A percentile compares a stretch with the other conserved stretches of the same genome.
Evolutionary conservation across 768 basidiomycete genomes (phyloP).

Genomic region (Basidioascus undulatus): DNA sequence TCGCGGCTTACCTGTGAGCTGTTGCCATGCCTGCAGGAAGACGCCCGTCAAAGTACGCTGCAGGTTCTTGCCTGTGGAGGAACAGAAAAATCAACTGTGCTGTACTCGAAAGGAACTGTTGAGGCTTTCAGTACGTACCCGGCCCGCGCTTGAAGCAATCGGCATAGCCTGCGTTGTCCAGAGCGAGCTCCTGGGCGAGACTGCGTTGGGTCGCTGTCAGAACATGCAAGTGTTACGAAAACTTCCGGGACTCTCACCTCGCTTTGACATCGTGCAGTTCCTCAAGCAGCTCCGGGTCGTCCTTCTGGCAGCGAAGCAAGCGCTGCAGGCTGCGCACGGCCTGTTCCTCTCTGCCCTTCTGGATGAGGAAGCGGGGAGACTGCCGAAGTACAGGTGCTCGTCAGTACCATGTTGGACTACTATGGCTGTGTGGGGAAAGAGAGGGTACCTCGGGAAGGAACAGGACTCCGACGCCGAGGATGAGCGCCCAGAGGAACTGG

Average conservation of each 20-base stretch:
- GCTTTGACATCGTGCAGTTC: no score
- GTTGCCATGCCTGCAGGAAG: conserved; percentile 50
- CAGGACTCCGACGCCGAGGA: conserved; percentile 46
- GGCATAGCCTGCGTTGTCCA: conserved; percentile 37
- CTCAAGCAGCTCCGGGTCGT: conserved; percentile 30
- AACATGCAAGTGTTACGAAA: conserved; percentile 6
- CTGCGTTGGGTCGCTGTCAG: conserved; percentile 26
- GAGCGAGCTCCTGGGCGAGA: conserved; percentile 34
- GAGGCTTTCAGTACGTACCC: no score
- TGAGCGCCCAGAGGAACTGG: conserved; percentile 42
- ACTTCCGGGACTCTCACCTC: no score
- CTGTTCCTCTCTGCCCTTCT: conserved; percentile 33
- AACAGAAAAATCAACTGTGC: no score
- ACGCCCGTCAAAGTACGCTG: conserved; percentile 61
- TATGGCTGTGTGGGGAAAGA: no score
- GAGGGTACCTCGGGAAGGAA: conserved; percentile 37
- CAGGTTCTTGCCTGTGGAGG: conserved; percentile 26
- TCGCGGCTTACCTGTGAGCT: conserved; percentile 37
- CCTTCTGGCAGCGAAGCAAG: conserved; percentile 30
- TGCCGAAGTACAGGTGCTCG: not conserved
- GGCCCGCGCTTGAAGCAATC: no score
- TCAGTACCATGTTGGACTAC: no score
- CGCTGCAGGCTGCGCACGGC: conserved; percentile 36
- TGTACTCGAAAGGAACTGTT: no score
- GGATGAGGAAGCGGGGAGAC: conserved; percentile 32